These are phyloP conservation scores for Pachyrhizus erosus DNA, from an alignment of 306 rosid genomes.

Conservation along the genomic window DNA sequence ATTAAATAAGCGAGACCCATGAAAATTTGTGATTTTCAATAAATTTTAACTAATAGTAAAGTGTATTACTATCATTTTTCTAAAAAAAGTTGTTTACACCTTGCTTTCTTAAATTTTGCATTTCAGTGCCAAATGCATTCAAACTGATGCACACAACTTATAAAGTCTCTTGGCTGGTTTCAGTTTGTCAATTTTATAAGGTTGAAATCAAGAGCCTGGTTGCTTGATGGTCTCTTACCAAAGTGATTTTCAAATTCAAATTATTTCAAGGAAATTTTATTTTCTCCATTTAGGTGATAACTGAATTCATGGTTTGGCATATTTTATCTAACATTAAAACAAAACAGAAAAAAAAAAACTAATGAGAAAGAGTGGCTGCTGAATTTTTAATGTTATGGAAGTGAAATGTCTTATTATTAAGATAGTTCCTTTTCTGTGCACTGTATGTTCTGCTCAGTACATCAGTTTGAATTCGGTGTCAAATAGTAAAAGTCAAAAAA, in stretches of 20 bases:
- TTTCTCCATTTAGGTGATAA: conserved; percentile 24
- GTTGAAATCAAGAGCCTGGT: conserved; percentile 20
- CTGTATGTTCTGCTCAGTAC: neutral
- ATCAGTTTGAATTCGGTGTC: conserved; percentile 25
- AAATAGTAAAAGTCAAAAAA: neutral
- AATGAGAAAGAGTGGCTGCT: neutral
- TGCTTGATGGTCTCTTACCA: conserved; percentile 18
- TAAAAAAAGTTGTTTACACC: neutral
- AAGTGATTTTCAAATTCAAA: neutral
- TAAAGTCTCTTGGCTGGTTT: neutral
- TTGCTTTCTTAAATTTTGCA: neutral
- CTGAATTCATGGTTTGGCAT: neutral
- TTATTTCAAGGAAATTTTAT: conserved; percentile 1
- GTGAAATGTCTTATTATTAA: conserved; percentile 19
- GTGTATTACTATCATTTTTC: too few relatives aligned
- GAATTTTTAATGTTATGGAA: conserved; percentile 20
- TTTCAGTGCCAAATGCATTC: neutral
- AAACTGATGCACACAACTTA: conserved; percentile 9
- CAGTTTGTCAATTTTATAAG: conserved; percentile 8
- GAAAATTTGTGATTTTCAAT: too few relatives aligned
- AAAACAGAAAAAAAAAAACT: neutral
- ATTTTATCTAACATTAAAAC: conserved; percentile 13
- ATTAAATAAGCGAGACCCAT: too few relatives aligned
- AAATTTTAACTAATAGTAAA: too few relatives aligned
- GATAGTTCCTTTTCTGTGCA: conserved; percentile 20